phyloP scores from a whole-genome alignment of 768 basidiomycete species.

The Tephrocybe rancida region DNA sequence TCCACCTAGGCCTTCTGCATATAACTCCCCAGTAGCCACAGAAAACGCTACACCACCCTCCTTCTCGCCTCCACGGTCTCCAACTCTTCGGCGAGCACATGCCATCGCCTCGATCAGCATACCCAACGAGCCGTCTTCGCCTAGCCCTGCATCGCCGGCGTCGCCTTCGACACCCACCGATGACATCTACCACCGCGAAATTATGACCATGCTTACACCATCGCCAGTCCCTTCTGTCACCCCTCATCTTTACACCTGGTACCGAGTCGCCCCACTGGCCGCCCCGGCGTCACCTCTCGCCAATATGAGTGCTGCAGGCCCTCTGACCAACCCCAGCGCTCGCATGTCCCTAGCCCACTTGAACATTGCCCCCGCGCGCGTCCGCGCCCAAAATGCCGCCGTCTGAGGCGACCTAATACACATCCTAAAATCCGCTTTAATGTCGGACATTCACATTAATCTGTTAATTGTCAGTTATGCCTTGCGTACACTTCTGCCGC shows the following conservation, averaged over 20 bases:
- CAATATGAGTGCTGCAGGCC: constrained; percentile 34
- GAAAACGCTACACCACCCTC: constrained; percentile 15
- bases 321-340: constrained; percentile 59
- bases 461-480: constrained; percentile 5
- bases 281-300: constrained; percentile 36
- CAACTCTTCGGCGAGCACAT: constrained; percentile 29
- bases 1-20: constrained; percentile 19
- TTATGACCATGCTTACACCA: constrained; percentile 37
- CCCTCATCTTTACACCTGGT: constrained; percentile 61
- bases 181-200: constrained; percentile 22
- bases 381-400: constrained; percentile 46
- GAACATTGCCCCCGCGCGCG: constrained; percentile 40
- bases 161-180: constrained; percentile 29
- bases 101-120: constrained; percentile 39
- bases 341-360: constrained; percentile 64
- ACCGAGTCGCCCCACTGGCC: constrained; percentile 26
- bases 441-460: constrained; percentile 17
- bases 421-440: constrained; percentile 17
- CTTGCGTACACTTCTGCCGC: not conserved
- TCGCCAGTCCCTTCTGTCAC: constrained; percentile 59
- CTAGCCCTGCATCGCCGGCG: constrained; percentile 28
- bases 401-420: constrained; percentile 23
- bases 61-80: constrained; percentile 19
- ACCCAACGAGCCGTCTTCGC: constrained; percentile 29
- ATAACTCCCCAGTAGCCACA: constrained; percentile 24